phyloP scores from a whole-genome alignment of 1,139 yeast species.

The Blastobotrys proliferans region DNA sequence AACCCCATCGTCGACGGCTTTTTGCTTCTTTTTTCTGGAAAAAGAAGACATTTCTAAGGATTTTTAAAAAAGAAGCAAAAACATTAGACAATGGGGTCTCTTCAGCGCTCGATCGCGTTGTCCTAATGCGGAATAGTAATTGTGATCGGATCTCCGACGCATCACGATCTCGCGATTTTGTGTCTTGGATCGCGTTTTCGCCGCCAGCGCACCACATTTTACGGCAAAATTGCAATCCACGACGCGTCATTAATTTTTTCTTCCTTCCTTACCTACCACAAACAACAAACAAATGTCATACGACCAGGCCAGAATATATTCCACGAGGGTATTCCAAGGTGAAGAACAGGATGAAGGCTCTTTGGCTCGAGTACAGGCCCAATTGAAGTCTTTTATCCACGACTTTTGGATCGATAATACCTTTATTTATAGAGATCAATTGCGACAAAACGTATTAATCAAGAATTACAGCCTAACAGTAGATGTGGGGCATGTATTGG shows the following conservation, averaged over 20 bases:
- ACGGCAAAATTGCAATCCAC: too few species aligned
- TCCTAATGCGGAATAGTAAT: too few species aligned
- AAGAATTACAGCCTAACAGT: slow-evolving; percentile 72
- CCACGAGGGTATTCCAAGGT: slow-evolving; percentile 86
- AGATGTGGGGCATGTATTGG: slow-evolving; percentile 78
- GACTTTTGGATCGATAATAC: slow-evolving; percentile 82
- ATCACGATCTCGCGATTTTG: too few species aligned
- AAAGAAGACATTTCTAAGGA: too few species aligned
- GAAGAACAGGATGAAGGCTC: slow-evolving; percentile 61
- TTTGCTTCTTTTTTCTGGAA: too few species aligned
- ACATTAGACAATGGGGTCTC: too few species aligned
- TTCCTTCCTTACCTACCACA: not conserved
- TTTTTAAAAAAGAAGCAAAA: too few species aligned
- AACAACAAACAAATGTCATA: slow-evolving; percentile 40
- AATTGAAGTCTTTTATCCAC: slow-evolving; percentile 75
- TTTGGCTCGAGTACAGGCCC: slow-evolving; percentile 70
- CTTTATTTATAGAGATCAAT: slow-evolving; percentile 84
- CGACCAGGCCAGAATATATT: slow-evolving; percentile 75
- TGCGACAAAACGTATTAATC: slow-evolving; percentile 79
- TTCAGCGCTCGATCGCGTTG: slow-evolving; percentile 45
- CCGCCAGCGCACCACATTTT: too few species aligned
- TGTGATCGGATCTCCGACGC: too few species aligned
- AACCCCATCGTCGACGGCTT: too few species aligned
- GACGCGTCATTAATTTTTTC: too few species aligned
- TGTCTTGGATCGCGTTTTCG: too few species aligned